These are phyloP conservation scores for Teratosphaeria destructans DNA, from an alignment of 2,329 filamentous ascomycete genomes.

Conservation along the genomic window DNA sequence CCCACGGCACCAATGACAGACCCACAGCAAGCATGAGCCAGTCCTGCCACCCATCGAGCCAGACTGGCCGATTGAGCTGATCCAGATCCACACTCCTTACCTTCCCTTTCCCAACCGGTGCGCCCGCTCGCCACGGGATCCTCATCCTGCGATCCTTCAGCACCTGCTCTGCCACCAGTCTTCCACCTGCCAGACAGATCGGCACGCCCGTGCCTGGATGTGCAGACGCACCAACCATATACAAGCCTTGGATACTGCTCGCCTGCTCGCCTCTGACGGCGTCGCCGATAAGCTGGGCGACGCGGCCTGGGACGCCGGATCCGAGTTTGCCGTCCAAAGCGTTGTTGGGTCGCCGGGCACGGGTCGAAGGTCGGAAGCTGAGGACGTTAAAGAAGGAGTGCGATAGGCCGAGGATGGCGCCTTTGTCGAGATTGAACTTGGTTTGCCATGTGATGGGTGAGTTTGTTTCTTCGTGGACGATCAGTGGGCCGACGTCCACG, in stretches of 20 bases:
- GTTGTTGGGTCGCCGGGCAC: conserved; percentile 38
- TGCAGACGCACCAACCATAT: conserved; percentile 66
- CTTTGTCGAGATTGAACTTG: conserved; percentile 64
- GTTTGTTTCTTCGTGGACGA: conserved; percentile 55
- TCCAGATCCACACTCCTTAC: conserved; percentile 18
- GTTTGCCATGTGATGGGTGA: conserved; percentile 53
- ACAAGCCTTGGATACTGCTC: conserved; percentile 41
- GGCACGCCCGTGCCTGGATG: conserved; percentile 70
- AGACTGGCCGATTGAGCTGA: conserved; percentile 18
- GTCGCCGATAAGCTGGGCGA: conserved; percentile 18
- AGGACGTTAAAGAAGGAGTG: conserved; percentile 68
- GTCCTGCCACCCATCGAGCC: conserved; percentile 15
- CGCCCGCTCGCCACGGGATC: conserved; percentile 30
- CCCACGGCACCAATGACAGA: conserved; percentile 8
- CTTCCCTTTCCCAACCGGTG: not conserved
- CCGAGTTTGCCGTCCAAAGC: conserved; percentile 27
- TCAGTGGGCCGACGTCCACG: conserved; percentile 39
- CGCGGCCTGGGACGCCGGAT: conserved; percentile 12
- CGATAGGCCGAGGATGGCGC: conserved; percentile 60
- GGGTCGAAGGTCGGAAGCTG: conserved; percentile 54
- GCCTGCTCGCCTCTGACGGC: conserved; percentile 6
- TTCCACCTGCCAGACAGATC: conserved; percentile 59
- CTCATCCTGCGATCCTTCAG: conserved; percentile 29
- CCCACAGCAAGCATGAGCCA: conserved; percentile 9
- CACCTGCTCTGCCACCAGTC: conserved; percentile 48